These are phyloP conservation scores for Gaultheria prostrata DNA, from an alignment of 148 eudicot genomes.

Conservation along the genomic window DNA sequence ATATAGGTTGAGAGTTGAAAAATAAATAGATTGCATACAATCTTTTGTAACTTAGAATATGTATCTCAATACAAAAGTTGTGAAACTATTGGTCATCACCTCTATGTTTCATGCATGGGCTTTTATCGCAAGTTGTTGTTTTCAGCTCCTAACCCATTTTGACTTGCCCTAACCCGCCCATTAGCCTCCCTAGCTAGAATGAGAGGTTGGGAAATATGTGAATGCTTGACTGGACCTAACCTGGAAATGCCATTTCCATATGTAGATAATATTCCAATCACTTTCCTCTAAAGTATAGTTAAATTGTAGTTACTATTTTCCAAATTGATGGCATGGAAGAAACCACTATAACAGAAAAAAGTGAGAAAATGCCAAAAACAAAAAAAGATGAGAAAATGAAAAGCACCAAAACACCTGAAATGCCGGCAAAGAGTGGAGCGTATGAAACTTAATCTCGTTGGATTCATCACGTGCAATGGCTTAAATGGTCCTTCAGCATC, in stretches of 20 bases:
- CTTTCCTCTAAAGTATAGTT: background rate
- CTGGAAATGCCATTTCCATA: background rate
- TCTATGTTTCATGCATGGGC: no score
- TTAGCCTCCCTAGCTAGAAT: background rate
- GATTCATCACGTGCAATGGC: constrained; percentile 89
- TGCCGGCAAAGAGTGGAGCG: constrained; percentile 86
- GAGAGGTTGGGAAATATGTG: background rate
- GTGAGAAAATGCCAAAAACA: background rate
- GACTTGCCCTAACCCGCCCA: no score
- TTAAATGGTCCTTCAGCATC: constrained; percentile 91
- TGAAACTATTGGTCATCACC: no score
- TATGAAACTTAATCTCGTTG: constrained; percentile 82
- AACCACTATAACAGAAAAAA: background rate
- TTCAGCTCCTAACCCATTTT: no score
- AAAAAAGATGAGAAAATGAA: background rate
- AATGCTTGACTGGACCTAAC: background rate
- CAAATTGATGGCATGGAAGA: background rate
- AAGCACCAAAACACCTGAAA: constrained; percentile 47
- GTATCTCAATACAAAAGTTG: no score
- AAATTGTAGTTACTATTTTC: background rate
- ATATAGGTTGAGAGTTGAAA: no score
- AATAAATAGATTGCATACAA: no score
- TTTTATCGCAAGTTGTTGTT: no score
- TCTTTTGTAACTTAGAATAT: no score
- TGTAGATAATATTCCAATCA: background rate